Evolutionary conservation across 1,139 yeast species (phyloP), one percentile per base, ranked within the genome.

Genomic region (Geotrichum histeridarum): DNA sequence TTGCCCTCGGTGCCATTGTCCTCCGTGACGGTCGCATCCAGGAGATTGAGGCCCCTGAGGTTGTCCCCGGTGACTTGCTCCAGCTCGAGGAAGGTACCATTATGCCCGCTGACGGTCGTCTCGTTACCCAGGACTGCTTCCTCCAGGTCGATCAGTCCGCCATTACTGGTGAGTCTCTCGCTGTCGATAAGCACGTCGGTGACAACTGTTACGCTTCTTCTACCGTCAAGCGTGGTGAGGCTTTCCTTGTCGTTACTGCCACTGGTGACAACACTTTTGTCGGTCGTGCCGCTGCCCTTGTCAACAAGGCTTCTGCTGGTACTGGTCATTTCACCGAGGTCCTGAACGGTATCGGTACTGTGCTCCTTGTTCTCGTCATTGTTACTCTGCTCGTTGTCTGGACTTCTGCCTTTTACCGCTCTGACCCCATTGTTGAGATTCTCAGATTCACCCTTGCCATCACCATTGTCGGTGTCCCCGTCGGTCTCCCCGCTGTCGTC

Each of bases 381-480:
- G 75, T 83, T 61, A 90, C 98, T 63, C 82, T 91, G 72, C 78
- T 91, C 70, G 79, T 88, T 67, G 95, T 91, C 71, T 90, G 96
- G 96, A 79, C 80, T 71, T 90, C 97, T 73, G 82, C 90, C 77
- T 90, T 91, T 90, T 90, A 90, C 87, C 83, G 97, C 78, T 82
- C 96, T 67, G 84, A 83, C 73, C 81, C 79, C 71, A 89, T 90
- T 73, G 96, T 90, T 68, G 80, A 84, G 68, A 87, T 91, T 77
- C 83, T 93, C 77, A 86, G 97, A 80, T 90, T 84, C 81, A 72
- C 86, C 66, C 81, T 93, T 73, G 97, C 96, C 68, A 88, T 91
- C 74, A 91, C 97, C 78, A 90, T 91, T 78, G 87, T 93, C 70
- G 99, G 99, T 87, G 99, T 93, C 67, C 99, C 99, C 77, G 99